Evolutionary conservation across 495 filamentous ascomycete genomes (phyloP).

Genomic region (Wilcoxina mikolae): DNA sequence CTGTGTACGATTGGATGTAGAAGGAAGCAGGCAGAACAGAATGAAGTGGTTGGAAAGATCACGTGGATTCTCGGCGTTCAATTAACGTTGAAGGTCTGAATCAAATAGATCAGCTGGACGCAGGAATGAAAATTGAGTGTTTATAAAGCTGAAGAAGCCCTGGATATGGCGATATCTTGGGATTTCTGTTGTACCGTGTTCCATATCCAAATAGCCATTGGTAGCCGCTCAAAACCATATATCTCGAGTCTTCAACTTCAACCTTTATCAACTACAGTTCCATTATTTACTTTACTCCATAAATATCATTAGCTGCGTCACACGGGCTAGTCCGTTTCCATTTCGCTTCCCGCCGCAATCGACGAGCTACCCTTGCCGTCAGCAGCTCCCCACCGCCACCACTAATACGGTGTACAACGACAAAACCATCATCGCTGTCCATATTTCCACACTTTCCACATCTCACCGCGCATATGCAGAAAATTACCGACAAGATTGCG

Average conservation of each 20-base stretch:
- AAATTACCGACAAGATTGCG: slow-evolving; percentile 92
- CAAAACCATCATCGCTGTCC: too few species aligned
- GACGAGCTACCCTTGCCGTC: background rate
- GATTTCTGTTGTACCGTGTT: background rate
- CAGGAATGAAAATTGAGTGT: background rate
- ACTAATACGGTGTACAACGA: too few species aligned
- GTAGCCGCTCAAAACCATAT: background rate
- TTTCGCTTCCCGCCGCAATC: background rate
- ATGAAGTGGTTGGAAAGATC: background rate
- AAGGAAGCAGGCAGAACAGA: background rate
- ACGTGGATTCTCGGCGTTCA: background rate
- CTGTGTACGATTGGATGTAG: background rate
- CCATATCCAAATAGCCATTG: background rate
- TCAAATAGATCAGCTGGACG: background rate
- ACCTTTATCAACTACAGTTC: background rate
- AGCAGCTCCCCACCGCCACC: background rate
- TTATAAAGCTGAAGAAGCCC: background rate
- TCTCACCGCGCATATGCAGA: slow-evolving; percentile 63
- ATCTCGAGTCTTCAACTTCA: background rate
- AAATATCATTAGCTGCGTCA: background rate
- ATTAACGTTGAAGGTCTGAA: background rate
- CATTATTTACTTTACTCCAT: background rate
- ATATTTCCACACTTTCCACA: too few species aligned
- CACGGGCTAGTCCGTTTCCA: background rate
- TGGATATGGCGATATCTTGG: background rate